Conservation (phyloP, 2,329 filamentous ascomycete genomes). For the Fusarium anguioides region DNA sequence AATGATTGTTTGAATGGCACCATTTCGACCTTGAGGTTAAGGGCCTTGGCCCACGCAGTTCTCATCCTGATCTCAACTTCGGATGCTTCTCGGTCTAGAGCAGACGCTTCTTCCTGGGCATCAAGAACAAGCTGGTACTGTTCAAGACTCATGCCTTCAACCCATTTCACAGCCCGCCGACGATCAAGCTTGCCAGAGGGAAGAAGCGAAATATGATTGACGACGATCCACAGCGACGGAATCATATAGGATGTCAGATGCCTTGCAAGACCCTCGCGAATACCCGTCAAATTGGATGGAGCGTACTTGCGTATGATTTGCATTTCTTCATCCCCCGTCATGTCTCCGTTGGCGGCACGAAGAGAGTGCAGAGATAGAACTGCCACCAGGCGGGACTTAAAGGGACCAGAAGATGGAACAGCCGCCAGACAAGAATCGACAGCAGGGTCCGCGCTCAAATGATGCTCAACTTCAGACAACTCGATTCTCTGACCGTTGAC, state of each 20-base stretch:
- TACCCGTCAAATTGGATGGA: background rate
- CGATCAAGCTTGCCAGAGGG: constrained; percentile 36
- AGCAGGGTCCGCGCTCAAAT: constrained; percentile 19
- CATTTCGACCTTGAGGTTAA: constrained; percentile 2
- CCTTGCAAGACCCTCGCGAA: constrained; percentile 12
- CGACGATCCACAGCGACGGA: constrained; percentile 30
- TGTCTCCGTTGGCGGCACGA: background rate
- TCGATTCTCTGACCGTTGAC: constrained; percentile 50
- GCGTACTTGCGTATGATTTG: background rate
- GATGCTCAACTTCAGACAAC: constrained; percentile 47
- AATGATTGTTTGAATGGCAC: constrained; percentile 34
- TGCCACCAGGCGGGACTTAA: constrained; percentile 22
- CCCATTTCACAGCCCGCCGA: background rate
- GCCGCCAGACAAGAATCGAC: constrained; percentile 24
- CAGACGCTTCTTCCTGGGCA: constrained; percentile 12
- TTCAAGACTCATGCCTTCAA: constrained; percentile 14
- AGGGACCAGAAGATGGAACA: constrained; percentile 10
- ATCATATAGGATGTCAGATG: constrained; percentile 34
- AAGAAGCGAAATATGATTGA: constrained; percentile 12
- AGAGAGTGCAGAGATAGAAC: constrained; percentile 13
- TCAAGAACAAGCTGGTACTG: constrained; percentile 9
- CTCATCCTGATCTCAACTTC: constrained; percentile 15
- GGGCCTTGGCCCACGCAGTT: constrained; percentile 21
- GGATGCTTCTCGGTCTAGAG: constrained; percentile 19
- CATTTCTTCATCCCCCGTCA: background rate